These are phyloP conservation scores for Monosporozyma solicola DNA, from an alignment of 805 yeast species.

Conservation along the genomic window DNA sequence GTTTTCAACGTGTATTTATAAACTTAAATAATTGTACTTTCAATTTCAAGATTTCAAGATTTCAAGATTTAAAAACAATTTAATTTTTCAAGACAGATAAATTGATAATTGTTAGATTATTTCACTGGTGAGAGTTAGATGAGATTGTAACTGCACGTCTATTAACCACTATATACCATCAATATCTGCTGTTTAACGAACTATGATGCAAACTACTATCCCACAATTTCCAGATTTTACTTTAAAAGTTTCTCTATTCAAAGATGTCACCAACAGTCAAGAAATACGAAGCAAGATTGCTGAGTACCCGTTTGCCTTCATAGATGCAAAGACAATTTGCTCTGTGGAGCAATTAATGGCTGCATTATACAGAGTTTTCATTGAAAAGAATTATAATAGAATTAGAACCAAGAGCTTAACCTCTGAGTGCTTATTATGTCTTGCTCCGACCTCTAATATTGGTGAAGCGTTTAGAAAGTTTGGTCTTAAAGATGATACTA, in stretches of 20 bases:
- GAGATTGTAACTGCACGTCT: background rate
- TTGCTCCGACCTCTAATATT: conserved; percentile 62
- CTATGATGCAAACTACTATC: conserved; percentile 16
- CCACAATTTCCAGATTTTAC: conserved; percentile 40
- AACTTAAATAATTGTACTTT: background rate
- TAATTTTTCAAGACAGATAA: background rate
- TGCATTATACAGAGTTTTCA: conserved; percentile 51
- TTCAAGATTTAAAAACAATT: background rate
- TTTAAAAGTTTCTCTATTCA: conserved; percentile 37
- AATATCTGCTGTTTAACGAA: background rate
- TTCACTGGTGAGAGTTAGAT: background rate
- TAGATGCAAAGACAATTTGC: conserved; percentile 49
- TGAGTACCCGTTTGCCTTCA: conserved; percentile 54
- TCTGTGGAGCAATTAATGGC: conserved; percentile 55
- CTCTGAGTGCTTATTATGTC: conserved; percentile 60
- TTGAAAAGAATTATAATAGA: conserved; percentile 38
- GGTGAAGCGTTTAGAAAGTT: conserved; percentile 60
- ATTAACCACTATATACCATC: background rate
- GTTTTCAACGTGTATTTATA: background rate
- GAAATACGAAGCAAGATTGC: conserved; percentile 35
- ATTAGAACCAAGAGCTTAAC: conserved; percentile 58
- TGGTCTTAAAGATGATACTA: conserved; percentile 50
- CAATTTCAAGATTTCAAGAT: background rate
- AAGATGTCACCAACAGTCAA: conserved; percentile 36
- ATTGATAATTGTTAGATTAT: background rate